Percentiles rank a stretch among this genome's conserved stretches.
Conservation (phyloP, 257 asterid species). For the Ehretia macrophylla region DNA sequence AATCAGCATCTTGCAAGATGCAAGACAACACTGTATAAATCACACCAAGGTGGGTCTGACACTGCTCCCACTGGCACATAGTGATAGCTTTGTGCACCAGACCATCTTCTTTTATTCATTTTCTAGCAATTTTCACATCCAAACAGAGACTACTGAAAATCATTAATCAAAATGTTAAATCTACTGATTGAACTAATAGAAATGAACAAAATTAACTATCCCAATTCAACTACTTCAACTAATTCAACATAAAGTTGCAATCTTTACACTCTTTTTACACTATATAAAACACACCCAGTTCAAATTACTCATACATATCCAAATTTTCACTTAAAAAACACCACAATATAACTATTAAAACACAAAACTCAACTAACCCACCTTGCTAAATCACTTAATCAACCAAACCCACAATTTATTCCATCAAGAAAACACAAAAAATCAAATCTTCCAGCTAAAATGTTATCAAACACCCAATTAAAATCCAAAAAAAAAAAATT, state of each 20-base stretch:
- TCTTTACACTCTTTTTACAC: not conserved
- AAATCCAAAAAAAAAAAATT: too few relatives aligned
- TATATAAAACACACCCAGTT: not conserved
- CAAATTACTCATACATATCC: not conserved
- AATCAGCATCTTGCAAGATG: too few relatives aligned
- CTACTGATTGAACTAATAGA: not conserved
- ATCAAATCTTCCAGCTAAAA: not conserved
- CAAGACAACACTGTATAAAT: too few relatives aligned
- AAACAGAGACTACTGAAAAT: not conserved
- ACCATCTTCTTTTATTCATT: too few relatives aligned
- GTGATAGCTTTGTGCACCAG: too few relatives aligned
- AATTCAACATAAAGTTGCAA: not conserved
- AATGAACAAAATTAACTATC: not conserved
- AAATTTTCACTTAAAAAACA: not conserved
- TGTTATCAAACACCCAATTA: not conserved
- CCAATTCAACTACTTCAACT: not conserved
- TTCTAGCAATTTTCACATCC: too few relatives aligned
- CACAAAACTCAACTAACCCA: not conserved
- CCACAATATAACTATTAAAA: not conserved
- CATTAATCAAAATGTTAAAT: not conserved
- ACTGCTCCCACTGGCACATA: too few relatives aligned
- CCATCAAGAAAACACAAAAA: not conserved
- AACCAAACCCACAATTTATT: not conserved
- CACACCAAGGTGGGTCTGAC: too few relatives aligned
- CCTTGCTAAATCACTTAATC: not conserved